Conservation (phyloP, 2,329 filamentous ascomycete genomes). For the Sporothrix pallida region DNA sequence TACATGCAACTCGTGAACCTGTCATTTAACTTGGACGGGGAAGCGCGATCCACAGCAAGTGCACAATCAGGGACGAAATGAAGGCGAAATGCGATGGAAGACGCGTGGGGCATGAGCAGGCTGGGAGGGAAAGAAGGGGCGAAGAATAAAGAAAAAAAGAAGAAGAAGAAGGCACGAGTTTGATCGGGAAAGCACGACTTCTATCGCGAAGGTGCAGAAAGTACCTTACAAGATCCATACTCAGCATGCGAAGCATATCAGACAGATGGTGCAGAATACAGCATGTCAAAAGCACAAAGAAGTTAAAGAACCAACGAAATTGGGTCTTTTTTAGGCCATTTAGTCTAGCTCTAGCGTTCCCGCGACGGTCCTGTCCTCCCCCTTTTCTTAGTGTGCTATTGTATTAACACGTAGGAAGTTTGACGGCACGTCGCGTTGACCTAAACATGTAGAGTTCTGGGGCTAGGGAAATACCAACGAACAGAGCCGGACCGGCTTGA, state of each 20-base stretch:
- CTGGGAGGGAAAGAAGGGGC: constrained; percentile 3
- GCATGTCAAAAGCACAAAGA: constrained; percentile 1
- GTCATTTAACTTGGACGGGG: constrained; percentile 27
- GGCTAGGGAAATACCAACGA: neutral
- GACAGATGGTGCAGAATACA: neutral
- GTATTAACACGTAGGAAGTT: neutral
- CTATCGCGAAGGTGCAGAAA: neutral
- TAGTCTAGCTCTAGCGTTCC: constrained; percentile 26
- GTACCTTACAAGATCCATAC: neutral
- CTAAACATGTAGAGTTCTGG: neutral
- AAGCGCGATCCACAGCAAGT: constrained; percentile 27
- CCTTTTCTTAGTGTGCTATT: constrained; percentile 5
- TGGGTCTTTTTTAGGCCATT: neutral
- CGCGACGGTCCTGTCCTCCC: constrained; percentile 20
- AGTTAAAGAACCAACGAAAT: neutral
- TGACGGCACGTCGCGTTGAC: constrained; percentile 5
- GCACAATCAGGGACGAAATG: constrained; percentile 28
- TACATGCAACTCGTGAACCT: neutral
- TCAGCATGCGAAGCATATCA: neutral
- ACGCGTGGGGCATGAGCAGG: constrained; percentile 2
- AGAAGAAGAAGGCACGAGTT: neutral
- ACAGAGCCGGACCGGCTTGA: neutral
- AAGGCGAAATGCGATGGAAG: constrained; percentile 19
- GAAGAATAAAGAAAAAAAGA: neutral
- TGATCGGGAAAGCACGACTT: neutral